Percentiles rank a stretch among this genome's conserved stretches.
phyloP scores from a whole-genome alignment of 305 asterid species.

The Fraxinus platypoda region DNA sequence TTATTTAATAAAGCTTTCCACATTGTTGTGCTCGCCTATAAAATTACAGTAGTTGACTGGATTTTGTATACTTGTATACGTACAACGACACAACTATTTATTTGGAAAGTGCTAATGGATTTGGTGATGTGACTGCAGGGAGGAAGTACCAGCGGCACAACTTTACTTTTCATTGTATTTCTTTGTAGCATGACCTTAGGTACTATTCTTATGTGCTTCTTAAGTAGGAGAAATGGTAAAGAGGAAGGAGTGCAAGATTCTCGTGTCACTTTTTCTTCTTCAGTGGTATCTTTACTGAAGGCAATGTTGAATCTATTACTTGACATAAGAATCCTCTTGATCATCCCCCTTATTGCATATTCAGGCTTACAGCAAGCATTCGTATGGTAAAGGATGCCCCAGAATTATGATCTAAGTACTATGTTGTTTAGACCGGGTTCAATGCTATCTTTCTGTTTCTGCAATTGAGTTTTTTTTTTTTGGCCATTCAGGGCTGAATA shows the following conservation, averaged over 20 bases:
- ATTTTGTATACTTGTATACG: not conserved
- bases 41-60: not conserved
- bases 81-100: not conserved
- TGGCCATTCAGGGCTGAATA: conserved; percentile 68
- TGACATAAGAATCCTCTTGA: conserved; percentile 65
- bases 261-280: conserved; percentile 43
- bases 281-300: conserved; percentile 57
- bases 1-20: not conserved
- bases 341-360: conserved; percentile 83
- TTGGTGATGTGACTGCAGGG: conserved; percentile 52
- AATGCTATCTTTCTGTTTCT: not conserved
- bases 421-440: not conserved
- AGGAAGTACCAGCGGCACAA: conserved; percentile 77
- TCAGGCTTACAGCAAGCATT: conserved; percentile 95
- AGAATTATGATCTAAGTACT: conserved; percentile 10
- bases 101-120: conserved; percentile 13
- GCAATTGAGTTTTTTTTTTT: not conserved
- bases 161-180: conserved; percentile 69
- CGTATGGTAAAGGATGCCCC: conserved; percentile 59
- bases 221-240: conserved; percentile 63
- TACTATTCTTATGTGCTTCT: conserved; percentile 76
- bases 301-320: conserved; percentile 54
- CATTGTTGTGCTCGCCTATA: not conserved
- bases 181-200: conserved; percentile 74
- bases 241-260: conserved; percentile 49